phyloP scores from a whole-genome alignment of 352 stramenopile species.

The Globisporangium nunn region DNA sequence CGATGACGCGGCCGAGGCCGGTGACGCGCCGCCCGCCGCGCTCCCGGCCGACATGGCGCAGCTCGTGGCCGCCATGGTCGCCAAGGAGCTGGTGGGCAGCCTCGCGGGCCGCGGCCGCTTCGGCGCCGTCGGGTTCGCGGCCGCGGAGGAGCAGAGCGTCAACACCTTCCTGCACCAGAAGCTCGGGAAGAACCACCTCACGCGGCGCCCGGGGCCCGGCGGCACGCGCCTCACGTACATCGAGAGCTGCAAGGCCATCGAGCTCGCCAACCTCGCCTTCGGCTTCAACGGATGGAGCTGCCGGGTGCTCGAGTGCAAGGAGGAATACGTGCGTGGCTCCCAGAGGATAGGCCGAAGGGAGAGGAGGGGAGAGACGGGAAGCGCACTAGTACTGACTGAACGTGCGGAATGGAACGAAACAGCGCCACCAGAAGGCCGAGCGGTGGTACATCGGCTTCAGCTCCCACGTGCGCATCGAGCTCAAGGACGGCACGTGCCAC shows the following conservation, averaged over 20 bases:
- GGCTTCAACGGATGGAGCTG: constrained; percentile 87
- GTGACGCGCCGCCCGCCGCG: background rate
- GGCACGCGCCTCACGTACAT: constrained; percentile 81
- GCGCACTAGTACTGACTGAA: background rate
- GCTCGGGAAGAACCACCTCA: constrained; percentile 67
- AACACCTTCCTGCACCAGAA: constrained; percentile 79
- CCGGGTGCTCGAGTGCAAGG: constrained; percentile 76
- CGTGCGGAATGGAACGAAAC: background rate
- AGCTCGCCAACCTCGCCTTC: constrained; percentile 84
- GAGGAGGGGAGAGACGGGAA: no score
- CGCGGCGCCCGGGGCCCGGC: constrained; percentile 55
- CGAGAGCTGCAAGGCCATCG: constrained; percentile 86
- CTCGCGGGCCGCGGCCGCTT: constrained; percentile 27
- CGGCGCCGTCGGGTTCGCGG: constrained; percentile 46
- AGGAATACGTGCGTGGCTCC: constrained; percentile 64
- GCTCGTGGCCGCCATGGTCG: constrained; percentile 29
- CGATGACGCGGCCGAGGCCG: constrained; percentile 7
- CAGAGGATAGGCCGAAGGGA: no score
- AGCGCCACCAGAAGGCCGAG: constrained; percentile 67
- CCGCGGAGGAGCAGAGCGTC: constrained; percentile 43
- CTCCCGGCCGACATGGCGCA: constrained; percentile 27
- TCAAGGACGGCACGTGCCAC: constrained; percentile 80
- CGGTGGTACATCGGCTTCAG: constrained; percentile 76
- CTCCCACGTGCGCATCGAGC: constrained; percentile 71
- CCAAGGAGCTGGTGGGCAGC: constrained; percentile 25